Base-by-base conservation (phyloP, 2,329 filamentous ascomycete species). In the Exophiala bonariae region DNA sequence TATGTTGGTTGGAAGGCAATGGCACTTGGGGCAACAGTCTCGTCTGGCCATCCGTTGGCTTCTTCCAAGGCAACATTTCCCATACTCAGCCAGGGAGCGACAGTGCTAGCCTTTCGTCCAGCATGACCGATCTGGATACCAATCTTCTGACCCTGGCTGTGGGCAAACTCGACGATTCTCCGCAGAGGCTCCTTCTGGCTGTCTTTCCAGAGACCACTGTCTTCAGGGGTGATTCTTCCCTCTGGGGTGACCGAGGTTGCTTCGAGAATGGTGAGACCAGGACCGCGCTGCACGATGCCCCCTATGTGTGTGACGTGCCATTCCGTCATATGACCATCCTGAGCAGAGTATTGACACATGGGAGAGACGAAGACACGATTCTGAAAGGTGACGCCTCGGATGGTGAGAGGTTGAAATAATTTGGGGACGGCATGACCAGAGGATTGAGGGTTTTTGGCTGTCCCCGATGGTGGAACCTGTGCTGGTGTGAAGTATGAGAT, bases 221-320 rank as follows among this genome's bases (percentile, higher is more conserved):
- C 87, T 64, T 91, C 77, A 1, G 89, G 89, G 1, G 87, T 86
- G 72, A 95, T 95, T 45, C 91, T 81, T 20, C 90, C 90, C 57
- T 91, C 82, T 4, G 87, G 70, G 8, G 80, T 74, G 0, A 95
- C 86, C 23, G 83, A 75, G 1, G 87, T 90, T 19, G 90, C 89
- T 71, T 96, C 91, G 47, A 91, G 75, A 50, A 90, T 80, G 39
- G 85, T 73, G 14, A 95, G 73, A 2, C 81, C 86, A 0, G 87
- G 84, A 10, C 91, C 91, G 46, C 86, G 82, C 49, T 85, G 76
- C 17, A 88, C 79, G 58, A 90, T 90, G 51, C 88, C 84, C 47
- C 89, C 88, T 19, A 92, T 75, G 62, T 95, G 90, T 13, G 89
- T 83, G 40, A 92, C 73, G 66, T 96, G 89, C 79, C 83, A 96